Percentiles rank a stretch among this genome's conserved stretches.
phyloP scores from a whole-genome alignment of 1,284 basidiomycete genomes.

The Microbotryomycetes sp. region DNA sequence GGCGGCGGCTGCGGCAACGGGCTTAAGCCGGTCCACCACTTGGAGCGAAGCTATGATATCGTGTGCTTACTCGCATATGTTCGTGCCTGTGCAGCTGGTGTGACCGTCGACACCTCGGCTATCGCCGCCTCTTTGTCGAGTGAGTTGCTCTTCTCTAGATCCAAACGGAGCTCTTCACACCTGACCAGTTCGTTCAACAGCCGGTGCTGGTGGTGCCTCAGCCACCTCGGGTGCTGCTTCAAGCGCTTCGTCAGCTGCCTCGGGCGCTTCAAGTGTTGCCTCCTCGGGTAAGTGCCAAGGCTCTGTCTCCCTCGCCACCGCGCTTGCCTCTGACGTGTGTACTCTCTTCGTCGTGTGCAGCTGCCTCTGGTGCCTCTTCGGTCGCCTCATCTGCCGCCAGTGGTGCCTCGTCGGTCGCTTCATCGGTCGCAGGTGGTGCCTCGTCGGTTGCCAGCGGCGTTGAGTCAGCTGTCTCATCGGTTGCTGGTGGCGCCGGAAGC shows the following conservation, averaged over 20 bases:
- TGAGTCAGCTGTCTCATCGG: not conserved
- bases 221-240: not conserved
- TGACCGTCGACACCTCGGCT: not conserved
- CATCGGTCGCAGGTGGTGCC: not conserved
- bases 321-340: not conserved
- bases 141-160: too few relatives aligned
- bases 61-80: not conserved
- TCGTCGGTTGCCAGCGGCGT: not conserved
- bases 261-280: not conserved
- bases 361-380: not conserved
- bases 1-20: too few relatives aligned
- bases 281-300: too few relatives aligned
- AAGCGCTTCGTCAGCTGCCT: not conserved
- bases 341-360: too few relatives aligned
- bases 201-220: not conserved
- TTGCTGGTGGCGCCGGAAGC: not conserved
- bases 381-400: slow-evolving; percentile 1
- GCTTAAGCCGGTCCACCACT: not conserved
- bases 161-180: too few relatives aligned
- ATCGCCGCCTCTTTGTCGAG: not conserved
- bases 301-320: too few relatives aligned
- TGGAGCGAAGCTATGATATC: too few relatives aligned
- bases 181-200: too few relatives aligned
- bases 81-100: not conserved
- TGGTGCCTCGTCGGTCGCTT: not conserved